These are phyloP conservation scores for Usnea hakonensis DNA, from an alignment of 495 filamentous ascomycete species.

Conservation along the genomic window DNA sequence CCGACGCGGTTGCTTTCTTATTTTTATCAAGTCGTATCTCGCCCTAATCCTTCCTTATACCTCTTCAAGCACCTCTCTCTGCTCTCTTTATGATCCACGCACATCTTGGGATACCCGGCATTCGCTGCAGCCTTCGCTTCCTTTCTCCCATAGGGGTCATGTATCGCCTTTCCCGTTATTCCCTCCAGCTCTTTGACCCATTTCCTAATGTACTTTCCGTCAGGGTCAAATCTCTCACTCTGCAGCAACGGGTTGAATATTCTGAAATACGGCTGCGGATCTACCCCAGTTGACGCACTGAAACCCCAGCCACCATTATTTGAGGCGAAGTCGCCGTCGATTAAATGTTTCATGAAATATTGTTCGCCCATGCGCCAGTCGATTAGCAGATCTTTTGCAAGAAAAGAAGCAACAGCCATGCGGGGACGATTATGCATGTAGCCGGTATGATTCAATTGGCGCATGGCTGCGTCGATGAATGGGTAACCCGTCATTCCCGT, in stretches of 20 bases:
- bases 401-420: constrained; percentile 83
- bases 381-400: constrained; percentile 76
- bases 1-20: too few species aligned
- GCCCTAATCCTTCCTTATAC: constrained; percentile 62
- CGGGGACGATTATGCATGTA: constrained; percentile 90
- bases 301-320: constrained; percentile 96
- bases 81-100: constrained; percentile 64
- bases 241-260: constrained; percentile 86
- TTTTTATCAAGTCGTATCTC: constrained; percentile 37
- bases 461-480: constrained; percentile 89
- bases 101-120: constrained; percentile 60
- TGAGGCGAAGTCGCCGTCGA: constrained; percentile 87
- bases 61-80: constrained; percentile 58
- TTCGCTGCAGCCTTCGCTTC: constrained; percentile 44
- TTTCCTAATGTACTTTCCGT: constrained; percentile 51
- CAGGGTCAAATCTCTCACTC: constrained; percentile 66
- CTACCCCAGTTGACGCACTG: constrained; percentile 68
- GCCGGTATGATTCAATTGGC: constrained; percentile 60
- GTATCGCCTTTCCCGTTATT: constrained; percentile 58
- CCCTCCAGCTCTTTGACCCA: constrained; percentile 56
- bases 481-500: constrained; percentile 74
- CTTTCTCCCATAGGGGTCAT: constrained; percentile 66
- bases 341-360: constrained; percentile 81
- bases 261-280: constrained; percentile 87
- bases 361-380: constrained; percentile 89